Conservation (phyloP, 352 stramenopile genomes). For the Hyaloperonospora brassicae region DNA sequence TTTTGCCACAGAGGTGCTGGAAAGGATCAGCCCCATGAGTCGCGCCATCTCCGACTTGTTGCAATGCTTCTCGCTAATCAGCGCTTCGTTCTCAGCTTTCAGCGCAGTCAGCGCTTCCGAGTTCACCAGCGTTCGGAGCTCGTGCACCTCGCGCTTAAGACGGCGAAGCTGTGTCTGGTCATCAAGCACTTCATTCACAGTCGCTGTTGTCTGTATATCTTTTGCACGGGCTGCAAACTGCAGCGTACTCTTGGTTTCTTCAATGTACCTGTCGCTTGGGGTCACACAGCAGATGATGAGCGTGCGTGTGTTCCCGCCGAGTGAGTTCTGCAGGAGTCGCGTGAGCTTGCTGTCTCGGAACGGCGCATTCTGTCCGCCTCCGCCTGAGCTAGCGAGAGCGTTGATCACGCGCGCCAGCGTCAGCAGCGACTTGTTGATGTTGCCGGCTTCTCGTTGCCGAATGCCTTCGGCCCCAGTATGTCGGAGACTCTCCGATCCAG, state of each 20-base stretch:
- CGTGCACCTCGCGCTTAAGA: conserved; percentile 62
- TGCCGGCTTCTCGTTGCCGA: conserved; percentile 92
- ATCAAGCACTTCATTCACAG: conserved; percentile 37
- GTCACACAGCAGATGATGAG: conserved; percentile 86
- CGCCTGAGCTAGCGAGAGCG: conserved; percentile 38
- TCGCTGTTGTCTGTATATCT: conserved; percentile 71
- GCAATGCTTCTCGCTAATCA: too few relatives aligned
- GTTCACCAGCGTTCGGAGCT: conserved; percentile 18
- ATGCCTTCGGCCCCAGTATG: conserved; percentile 92
- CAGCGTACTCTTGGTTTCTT: conserved; percentile 86
- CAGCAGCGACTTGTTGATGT: conserved; percentile 95
- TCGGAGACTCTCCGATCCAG: conserved; percentile 93
- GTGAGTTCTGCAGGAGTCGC: conserved; percentile 85
- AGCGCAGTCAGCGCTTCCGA: too few relatives aligned
- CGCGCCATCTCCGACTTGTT: too few relatives aligned
- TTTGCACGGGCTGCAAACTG: conserved; percentile 91
- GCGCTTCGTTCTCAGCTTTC: too few relatives aligned
- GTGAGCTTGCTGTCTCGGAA: conserved; percentile 90
- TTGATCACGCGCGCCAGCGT: conserved; percentile 94
- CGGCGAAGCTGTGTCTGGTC: conserved; percentile 80
- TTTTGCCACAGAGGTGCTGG: conserved; percentile 4
- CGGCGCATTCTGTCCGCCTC: conserved; percentile 40
- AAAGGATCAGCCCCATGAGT: too few relatives aligned
- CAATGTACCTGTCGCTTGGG: conserved; percentile 59
- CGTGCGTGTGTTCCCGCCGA: conserved; percentile 87